These are phyloP conservation scores for Acanthamoeba royreba DNA, from an alignment of 208 protist genomes.

Conservation along the genomic window DNA sequence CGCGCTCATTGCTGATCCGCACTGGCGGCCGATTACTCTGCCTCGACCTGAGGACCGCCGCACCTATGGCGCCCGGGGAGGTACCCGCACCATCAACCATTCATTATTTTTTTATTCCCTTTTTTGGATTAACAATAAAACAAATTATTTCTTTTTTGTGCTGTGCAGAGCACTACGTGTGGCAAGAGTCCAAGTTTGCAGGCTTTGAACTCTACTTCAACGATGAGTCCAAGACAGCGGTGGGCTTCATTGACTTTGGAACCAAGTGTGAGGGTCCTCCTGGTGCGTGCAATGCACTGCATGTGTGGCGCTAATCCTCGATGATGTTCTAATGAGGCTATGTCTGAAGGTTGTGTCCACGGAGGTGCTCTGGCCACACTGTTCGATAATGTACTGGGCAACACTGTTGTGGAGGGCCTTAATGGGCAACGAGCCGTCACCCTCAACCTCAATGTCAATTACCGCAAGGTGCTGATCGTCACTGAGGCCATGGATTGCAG, in stretches of 20 bases:
- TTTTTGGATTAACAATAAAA: not conserved
- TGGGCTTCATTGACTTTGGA: not conserved
- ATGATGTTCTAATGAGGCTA: too few relatives aligned
- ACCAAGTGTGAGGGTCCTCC: not conserved
- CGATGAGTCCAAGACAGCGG: not conserved
- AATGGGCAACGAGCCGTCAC: not conserved
- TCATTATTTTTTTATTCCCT: not conserved
- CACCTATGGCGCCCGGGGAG: not conserved
- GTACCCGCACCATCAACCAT: not conserved
- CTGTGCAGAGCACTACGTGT: not conserved
- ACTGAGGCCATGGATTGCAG: not conserved
- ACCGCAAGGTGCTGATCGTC: not conserved
- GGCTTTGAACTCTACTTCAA: slow-evolving; percentile 9
- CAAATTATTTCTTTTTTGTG: not conserved
- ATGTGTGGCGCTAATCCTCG: not conserved
- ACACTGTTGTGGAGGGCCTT: not conserved
- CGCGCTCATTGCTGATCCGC: not conserved
- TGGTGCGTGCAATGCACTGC: not conserved
- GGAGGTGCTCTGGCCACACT: not conserved
- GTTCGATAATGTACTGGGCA: not conserved
- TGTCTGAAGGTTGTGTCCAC: not conserved
- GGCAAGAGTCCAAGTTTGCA: not conserved
- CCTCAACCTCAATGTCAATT: slow-evolving; percentile 1
- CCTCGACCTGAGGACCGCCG: not conserved
- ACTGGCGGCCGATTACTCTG: not conserved